These are phyloP conservation scores for Epicoccum sorghinum DNA, from an alignment of 2,329 filamentous ascomycete genomes.

Conservation along the genomic window DNA sequence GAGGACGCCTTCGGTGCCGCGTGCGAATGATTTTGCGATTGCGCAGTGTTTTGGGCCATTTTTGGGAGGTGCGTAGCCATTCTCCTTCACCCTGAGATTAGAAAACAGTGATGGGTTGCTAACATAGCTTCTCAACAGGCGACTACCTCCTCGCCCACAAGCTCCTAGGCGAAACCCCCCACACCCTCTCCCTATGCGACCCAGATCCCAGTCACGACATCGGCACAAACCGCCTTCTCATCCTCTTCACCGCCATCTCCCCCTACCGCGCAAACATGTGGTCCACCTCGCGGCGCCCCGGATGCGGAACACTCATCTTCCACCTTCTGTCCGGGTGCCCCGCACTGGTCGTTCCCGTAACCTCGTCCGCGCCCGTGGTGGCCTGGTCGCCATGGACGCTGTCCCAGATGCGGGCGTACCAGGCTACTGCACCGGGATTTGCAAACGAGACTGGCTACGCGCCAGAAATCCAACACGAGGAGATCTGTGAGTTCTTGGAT, in stretches of 20 bases:
- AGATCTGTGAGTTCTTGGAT: constrained; percentile 47
- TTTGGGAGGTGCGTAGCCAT: constrained; percentile 33
- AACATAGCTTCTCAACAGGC: constrained; percentile 8
- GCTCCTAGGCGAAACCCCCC: constrained; percentile 38
- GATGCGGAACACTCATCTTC: constrained; percentile 46
- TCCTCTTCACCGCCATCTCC: constrained; percentile 48
- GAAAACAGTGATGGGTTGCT: no score
- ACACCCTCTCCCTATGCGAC: constrained; percentile 43
- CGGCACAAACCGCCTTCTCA: constrained; percentile 42
- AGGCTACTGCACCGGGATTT: background rate
- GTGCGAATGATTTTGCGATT: constrained; percentile 45
- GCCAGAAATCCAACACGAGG: constrained; percentile 40
- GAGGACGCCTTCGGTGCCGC: constrained; percentile 39
- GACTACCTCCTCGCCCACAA: constrained; percentile 48
- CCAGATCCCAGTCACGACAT: constrained; percentile 36
- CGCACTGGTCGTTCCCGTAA: constrained; percentile 46
- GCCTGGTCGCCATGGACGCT: constrained; percentile 47
- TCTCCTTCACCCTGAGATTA: background rate
- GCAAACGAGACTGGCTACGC: constrained; percentile 20
- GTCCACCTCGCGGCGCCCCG: constrained; percentile 46
- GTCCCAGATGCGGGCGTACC: constrained; percentile 32
- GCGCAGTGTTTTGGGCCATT: constrained; percentile 48
- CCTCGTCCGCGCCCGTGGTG: constrained; percentile 31
- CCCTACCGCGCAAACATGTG: constrained; percentile 46
- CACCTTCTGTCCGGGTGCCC: constrained; percentile 48